phyloP scores from a whole-genome alignment of 768 basidiomycete species.

The Daedalea quercina region DNA sequence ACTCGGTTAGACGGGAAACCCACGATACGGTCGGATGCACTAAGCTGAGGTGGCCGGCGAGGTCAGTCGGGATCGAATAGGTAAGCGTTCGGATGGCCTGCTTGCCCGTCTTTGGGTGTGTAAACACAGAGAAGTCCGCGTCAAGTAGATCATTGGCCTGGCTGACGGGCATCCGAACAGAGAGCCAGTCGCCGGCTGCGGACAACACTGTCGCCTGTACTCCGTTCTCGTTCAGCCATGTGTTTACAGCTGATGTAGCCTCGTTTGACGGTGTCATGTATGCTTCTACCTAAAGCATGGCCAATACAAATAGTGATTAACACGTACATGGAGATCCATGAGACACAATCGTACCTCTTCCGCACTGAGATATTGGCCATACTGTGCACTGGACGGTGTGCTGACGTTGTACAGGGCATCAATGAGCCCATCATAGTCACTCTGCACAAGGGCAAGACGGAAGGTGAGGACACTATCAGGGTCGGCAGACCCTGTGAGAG shows the following conservation, averaged over 20 bases:
- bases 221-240: constrained; percentile 20
- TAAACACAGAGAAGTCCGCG: constrained; percentile 22
- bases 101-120: constrained; percentile 15
- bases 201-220: constrained; percentile 16
- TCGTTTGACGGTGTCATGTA: constrained; percentile 12
- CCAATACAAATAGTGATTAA: no score
- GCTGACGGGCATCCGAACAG: constrained; percentile 17
- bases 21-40: constrained; percentile 22
- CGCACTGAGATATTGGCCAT: constrained; percentile 30
- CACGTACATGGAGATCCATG: no score
- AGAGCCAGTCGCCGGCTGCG: constrained; percentile 23
- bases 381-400: constrained; percentile 29
- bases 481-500: constrained; percentile 23
- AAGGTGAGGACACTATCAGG: constrained; percentile 24
- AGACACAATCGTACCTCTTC: constrained; percentile 30
- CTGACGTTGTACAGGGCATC: constrained; percentile 29
- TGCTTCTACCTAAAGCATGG: constrained; percentile 16
- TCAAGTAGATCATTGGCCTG: constrained; percentile 24
- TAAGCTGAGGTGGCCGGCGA: constrained; percentile 20
- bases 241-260: constrained; percentile 16
- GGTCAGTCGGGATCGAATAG: constrained; percentile 24
- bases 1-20: constrained; percentile 18
- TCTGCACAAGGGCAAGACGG: constrained; percentile 29
- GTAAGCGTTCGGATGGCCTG: constrained; percentile 23
- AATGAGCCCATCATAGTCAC: constrained; percentile 27